A percentile compares a stretch with the other conserved stretches of the same genome.
Conservation (phyloP, 345 rosid genomes). For the Aurinia saxatilis region DNA sequence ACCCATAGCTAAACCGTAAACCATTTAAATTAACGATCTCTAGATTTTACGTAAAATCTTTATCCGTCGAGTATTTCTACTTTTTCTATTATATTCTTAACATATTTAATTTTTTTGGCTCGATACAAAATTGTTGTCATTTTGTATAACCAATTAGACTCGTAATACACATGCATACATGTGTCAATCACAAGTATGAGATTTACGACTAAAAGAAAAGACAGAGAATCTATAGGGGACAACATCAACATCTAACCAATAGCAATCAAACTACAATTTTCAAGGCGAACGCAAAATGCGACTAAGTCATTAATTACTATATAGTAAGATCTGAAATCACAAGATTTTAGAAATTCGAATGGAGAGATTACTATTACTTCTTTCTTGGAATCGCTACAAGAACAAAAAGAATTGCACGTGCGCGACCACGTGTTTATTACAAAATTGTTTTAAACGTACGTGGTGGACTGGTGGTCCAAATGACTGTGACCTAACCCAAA, state of each 20-base stretch:
- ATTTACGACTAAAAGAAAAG: neutral
- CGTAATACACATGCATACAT: neutral
- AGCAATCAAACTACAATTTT: neutral
- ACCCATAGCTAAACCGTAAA: no score
- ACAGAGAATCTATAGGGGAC: neutral
- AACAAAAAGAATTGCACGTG: neutral
- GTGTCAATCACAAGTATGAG: neutral
- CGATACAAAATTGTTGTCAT: no score
- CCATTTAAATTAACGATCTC: no score
- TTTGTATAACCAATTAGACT: no score
- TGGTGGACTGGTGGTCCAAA: constrained; percentile 1
- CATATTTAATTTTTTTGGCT: no score
- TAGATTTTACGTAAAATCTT: no score
- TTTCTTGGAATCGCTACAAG: neutral
- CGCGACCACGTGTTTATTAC: neutral
- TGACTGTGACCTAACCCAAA: constrained; percentile 1
- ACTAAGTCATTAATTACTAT: neutral
- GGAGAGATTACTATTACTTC: neutral
- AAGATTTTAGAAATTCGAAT: neutral
- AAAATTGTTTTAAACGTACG: no score
- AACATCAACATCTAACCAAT: neutral
- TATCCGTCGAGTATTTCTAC: no score
- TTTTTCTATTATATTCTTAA: no score
- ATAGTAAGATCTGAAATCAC: neutral
- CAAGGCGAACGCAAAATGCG: constrained; percentile 1